A percentile compares a stretch with the other conserved stretches of the same genome.
phyloP scores from a whole-genome alignment of 2,329 filamentous ascomycete genomes.

The Huntiella omanensis region DNA sequence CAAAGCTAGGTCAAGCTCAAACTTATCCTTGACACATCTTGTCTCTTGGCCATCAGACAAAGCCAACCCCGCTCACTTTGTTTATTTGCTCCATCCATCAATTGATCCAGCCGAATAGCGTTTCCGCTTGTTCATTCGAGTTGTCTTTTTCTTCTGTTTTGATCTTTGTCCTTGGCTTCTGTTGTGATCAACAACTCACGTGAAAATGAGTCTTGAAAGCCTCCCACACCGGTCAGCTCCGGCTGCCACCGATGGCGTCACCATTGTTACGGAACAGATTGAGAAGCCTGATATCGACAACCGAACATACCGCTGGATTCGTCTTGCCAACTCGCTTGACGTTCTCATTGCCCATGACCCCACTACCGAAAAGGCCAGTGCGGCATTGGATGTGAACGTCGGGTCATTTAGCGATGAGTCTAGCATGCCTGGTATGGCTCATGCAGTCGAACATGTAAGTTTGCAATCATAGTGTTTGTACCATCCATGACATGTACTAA shows the following conservation, averaged over 20 bases:
- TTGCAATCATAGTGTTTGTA: neutral
- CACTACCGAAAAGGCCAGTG: constrained; percentile 91
- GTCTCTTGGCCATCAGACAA: too few relatives aligned
- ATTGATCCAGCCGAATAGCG: neutral
- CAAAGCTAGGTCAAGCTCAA: too few relatives aligned
- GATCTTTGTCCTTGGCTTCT: neutral
- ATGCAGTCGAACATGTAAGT: constrained; percentile 75
- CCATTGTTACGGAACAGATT: constrained; percentile 43
- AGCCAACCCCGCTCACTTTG: too few relatives aligned
- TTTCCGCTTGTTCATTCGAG: neutral
- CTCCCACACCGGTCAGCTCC: neutral
- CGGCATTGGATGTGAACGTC: constrained; percentile 86
- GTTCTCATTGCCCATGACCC: constrained; percentile 83
- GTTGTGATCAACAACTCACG: neutral
- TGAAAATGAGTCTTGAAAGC: neutral
- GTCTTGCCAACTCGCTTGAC: constrained; percentile 72
- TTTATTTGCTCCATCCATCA: too few relatives aligned
- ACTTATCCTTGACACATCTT: too few relatives aligned
- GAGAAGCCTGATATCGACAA: constrained; percentile 77
- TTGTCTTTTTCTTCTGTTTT: neutral
- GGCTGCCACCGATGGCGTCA: neutral
- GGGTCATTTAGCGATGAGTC: constrained; percentile 85
- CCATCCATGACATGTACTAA: neutral
- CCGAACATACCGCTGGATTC: constrained; percentile 71
- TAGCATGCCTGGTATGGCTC: constrained; percentile 85